Base-by-base conservation (phyloP, 208 protist species). In the Trypanosoma avium region DNA sequence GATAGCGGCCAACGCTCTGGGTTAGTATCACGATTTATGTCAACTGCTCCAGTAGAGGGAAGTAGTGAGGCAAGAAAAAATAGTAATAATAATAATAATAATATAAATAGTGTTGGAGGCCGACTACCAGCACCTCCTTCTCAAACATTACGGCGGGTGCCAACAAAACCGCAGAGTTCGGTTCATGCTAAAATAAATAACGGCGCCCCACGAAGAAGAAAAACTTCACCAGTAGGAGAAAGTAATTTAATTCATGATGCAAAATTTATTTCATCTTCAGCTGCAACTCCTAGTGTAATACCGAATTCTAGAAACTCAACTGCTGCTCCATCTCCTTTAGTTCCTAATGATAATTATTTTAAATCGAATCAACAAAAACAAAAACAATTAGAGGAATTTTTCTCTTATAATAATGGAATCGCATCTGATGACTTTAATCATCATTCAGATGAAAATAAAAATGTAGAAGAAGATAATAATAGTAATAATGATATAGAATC, bases 11-110 rank as follows among this genome's bases (percentile, higher is more conserved):
- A n/a, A n/a, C n/a, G n/a, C n/a, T n/a, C n/a, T n/a, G n/a, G n/a
- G n/a, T n/a, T n/a, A n/a, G n/a, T n/a, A 45, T 40, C 43, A 19
- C 43, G 43, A n/a, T 62, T 53, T 50, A 32, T 35, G 22, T 50
- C 40, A 26, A 62, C 57, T n/a, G 57, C 26, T 5, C 38, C 40
- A 53, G 3, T 22, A n/a, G 30, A 12, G 12, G 26, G 15, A 3
- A 26, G 0, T 30, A 15, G 47, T 53, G 22, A 21, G 27, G 38
- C 10, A 15, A 15, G 1, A 32, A 56, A 12, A 7, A 21, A 29
- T 43, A 27, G 21, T 19, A 45, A 45, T 59, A 46, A 45, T 26
- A 19, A 46, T 21, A 59, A 42, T 35, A 59, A 59, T n/a, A 7
- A 38, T 56, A 40, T 38, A 10, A 38, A 38, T 4, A 38, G 33